Evolutionary conservation across 169 alveolate species (phyloP), one percentile per base, ranked within the genome.

Genomic region (Besnoitia besnoiti): DNA sequence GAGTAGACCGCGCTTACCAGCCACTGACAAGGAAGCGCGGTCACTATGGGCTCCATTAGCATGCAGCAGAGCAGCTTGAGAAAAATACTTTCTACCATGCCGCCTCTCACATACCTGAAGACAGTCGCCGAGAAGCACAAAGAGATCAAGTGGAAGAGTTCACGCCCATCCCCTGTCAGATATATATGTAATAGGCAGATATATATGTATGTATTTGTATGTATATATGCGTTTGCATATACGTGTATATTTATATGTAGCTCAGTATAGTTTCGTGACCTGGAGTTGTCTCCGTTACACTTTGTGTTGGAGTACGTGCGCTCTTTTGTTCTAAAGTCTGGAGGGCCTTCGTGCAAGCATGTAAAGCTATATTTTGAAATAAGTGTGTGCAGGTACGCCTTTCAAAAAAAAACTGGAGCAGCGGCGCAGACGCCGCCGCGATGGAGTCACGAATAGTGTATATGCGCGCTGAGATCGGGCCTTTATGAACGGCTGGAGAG

Each of bases 21-120:
- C 94, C 94, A 91, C 35, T 67, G 79, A 39, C 50, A 27, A 44
- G 87, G 94, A 51, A 91, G 59, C 35, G 82, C 90, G 27, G 91
- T 50, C n/a, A 91, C 44, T 47, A 76, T 19, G 80, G 88, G 87
- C 61, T 91, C 94, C 77, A 89, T 84, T 55, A 82, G 55, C 37
- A 91, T 89, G 46, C 87, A 84, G 19, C 87, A 84, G 35, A 91
- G 44, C 73, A 91, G 80, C 67, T 91, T 91, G 90, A 91, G 51
- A 49, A 90, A 84, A 62, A 91, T 80, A 62, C 94, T 55, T 33
- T 91, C 94, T 16, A 85, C 88, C 79, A 91, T 90, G 67, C 94
- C 94, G 42, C 94, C 94, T 46, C 94, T 82, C 49, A 91, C 94
- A 40, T 91, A 91, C 94, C 94, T 91, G 88, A n/a, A 61, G 14